A percentile compares a stretch with the other conserved stretches of the same genome.
Evolutionary conservation across 352 stramenopile genomes (phyloP).

Genomic region (Blastocystis sp.): DNA sequence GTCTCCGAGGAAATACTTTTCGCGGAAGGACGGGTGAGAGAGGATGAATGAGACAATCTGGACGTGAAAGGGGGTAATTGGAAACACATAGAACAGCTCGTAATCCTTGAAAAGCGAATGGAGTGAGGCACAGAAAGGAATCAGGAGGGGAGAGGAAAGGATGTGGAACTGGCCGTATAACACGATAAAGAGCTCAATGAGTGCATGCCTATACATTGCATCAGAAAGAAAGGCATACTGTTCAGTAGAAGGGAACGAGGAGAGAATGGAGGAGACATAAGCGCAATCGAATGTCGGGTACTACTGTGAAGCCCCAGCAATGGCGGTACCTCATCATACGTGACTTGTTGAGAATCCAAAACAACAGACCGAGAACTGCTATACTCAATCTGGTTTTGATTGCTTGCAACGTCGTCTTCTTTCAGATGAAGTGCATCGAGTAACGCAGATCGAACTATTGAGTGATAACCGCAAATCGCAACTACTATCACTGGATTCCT

Average conservation of each 20-base stretch:
- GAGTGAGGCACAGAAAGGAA: background rate
- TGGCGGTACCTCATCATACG: background rate
- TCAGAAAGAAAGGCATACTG: background rate
- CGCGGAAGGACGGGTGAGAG: background rate
- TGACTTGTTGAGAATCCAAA: too few relatives aligned
- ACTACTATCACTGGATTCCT: too few relatives aligned
- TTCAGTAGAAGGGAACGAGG: background rate
- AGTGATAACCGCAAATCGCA: too few relatives aligned
- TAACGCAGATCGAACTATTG: too few relatives aligned
- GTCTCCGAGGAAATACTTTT: background rate
- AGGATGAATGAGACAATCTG: background rate
- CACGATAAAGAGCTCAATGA: background rate
- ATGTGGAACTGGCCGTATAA: background rate
- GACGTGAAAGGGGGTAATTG: background rate
- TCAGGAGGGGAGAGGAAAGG: background rate
- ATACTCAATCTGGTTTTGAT: too few relatives aligned
- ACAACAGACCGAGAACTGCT: too few relatives aligned
- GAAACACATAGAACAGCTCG: background rate
- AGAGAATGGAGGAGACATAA: background rate
- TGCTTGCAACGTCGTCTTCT: too few relatives aligned
- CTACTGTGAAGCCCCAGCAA: background rate
- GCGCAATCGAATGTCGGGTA: conserved; percentile 7
- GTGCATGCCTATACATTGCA: background rate
- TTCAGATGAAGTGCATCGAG: too few relatives aligned
- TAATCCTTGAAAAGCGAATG: background rate